phyloP scores from a whole-genome alignment of 176 grass and related monocot species.

The Tillandsia fasciculata region DNA sequence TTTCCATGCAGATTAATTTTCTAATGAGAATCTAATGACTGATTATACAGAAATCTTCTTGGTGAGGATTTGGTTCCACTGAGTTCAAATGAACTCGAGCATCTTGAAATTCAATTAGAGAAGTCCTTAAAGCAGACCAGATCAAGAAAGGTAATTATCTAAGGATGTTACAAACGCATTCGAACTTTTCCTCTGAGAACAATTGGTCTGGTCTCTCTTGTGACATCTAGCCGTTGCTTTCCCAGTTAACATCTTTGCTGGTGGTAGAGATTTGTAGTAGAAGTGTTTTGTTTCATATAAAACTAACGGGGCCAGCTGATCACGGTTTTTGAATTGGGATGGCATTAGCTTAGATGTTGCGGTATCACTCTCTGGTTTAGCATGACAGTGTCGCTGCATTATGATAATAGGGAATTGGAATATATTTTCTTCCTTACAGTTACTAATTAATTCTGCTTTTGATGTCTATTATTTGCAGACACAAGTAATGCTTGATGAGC shows the following conservation, averaged over 20 bases:
- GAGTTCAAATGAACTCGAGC: slow-evolving; percentile 38
- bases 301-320: too few relatives aligned
- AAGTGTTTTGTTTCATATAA: too few relatives aligned
- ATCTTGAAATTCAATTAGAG: slow-evolving; percentile 70
- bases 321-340: too few relatives aligned
- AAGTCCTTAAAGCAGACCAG: slow-evolving; percentile 65
- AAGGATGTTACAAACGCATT: neutral
- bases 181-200: too few relatives aligned
- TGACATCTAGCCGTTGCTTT: too few relatives aligned
- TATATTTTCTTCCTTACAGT: neutral
- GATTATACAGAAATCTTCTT: slow-evolving; percentile 57
- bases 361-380: too few relatives aligned
- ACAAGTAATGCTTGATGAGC: slow-evolving; percentile 53
- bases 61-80: slow-evolving; percentile 72
- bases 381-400: neutral
- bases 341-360: too few relatives aligned
- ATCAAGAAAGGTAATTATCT: slow-evolving; percentile 55
- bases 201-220: too few relatives aligned
- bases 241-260: too few relatives aligned
- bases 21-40: neutral
- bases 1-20: neutral
- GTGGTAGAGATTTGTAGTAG: too few relatives aligned
- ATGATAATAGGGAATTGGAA: neutral
- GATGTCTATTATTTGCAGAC: slow-evolving; percentile 23
- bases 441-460: neutral